Evolutionary conservation across 345 rosid species (phyloP), one percentile per base, ranked within the genome.

Genomic region (Adansonia digitata): DNA sequence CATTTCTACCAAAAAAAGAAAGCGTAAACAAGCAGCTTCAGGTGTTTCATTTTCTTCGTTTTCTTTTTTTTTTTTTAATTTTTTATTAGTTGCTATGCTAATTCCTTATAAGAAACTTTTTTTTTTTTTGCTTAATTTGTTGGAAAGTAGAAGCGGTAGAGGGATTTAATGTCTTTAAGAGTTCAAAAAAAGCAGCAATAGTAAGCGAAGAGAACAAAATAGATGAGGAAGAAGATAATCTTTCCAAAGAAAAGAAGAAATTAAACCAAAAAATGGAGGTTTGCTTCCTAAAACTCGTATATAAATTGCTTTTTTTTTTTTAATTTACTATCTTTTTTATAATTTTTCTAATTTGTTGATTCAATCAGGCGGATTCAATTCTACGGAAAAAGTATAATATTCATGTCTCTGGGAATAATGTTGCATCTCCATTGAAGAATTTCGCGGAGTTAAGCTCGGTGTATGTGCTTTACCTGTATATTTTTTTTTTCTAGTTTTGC

Each of bases 131-230:
- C 34, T 64, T 72, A 22, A 18, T 49, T 67, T 52, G 14, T 66
- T 69, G 57, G 64, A 62, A 24, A 3, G 37, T 57, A 87, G 96
- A 76, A 56, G 67, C 82, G 5, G 97, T 91, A 73, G 93, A 91
- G 75, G 97, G 97, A 48, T 87, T 94, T 78, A 88, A 60, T 84
- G 97, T 94, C 69, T 92, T 89, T 80, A 88, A 83, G 81, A 77
- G 81, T 74, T 85, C 93, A 71, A 86, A 84, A 74, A 53, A 81
- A 20, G 80, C 72, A 29, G 42, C 52, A 71, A 42, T 49, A 2
- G 42, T 27, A 15, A 78, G 67, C n/a, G 75, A 88, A 75, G 74
- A 73, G 68, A 77, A 75, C 22, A 73, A 72, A 5, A 64, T 68
- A 51, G 83, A 34, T 39, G 72, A 48, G 27, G 81, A 74, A 13